phyloP scores from a whole-genome alignment of 805 yeast genomes.

The Yamadazyma paraphyllophila region DNA sequence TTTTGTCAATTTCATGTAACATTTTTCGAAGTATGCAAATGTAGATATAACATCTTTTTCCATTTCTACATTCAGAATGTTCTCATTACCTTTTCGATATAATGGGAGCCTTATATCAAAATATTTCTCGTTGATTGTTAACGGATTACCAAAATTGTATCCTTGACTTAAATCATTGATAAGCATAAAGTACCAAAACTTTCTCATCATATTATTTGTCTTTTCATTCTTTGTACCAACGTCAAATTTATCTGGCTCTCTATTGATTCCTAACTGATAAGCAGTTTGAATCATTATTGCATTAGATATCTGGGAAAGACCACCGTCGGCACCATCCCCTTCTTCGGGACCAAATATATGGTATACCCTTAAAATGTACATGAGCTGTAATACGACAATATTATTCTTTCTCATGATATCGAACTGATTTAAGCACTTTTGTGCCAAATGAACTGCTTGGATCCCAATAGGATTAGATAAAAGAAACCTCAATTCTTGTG shows the following conservation, averaged over 20 bases:
- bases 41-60: conserved; percentile 37
- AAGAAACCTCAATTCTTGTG: conserved; percentile 25
- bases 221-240: conserved; percentile 21
- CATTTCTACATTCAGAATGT: conserved; percentile 29
- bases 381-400: conserved; percentile 52
- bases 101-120: conserved; percentile 31
- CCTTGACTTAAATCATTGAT: conserved; percentile 30
- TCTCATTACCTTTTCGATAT: conserved; percentile 34
- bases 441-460: conserved; percentile 31
- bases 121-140: conserved; percentile 25
- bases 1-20: conserved; percentile 25
- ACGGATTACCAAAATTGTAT: conserved; percentile 34
- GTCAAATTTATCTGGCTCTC: conserved; percentile 59
- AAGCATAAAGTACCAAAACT: conserved; percentile 36
- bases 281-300: conserved; percentile 67
- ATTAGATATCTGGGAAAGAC: conserved; percentile 52
- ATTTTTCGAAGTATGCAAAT: conserved; percentile 27
- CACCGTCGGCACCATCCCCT: conserved; percentile 61
- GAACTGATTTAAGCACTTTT: conserved; percentile 36
- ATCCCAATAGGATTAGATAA: conserved; percentile 31
- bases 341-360: conserved; percentile 51
- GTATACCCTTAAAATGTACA: conserved; percentile 52
- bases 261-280: conserved; percentile 60
- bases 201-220: conserved; percentile 27
- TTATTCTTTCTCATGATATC: conserved; percentile 38